Evolutionary conservation across 768 basidiomycete genomes (phyloP).

Genomic region (Leccinum subgranulosum): DNA sequence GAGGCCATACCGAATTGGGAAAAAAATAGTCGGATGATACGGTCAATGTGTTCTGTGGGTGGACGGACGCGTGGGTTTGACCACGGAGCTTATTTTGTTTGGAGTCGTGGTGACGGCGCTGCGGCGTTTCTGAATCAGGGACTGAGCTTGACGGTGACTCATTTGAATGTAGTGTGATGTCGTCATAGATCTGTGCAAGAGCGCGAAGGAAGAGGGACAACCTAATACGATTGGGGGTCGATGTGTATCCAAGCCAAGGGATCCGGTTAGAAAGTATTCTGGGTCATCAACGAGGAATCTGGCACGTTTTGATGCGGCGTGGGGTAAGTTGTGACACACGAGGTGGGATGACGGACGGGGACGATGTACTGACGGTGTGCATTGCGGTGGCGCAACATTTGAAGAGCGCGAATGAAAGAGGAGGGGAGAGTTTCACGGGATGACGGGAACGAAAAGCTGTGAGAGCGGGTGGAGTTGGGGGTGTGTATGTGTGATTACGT

Average conservation of each 20-base stretch:
- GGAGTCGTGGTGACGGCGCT: constrained; percentile 21
- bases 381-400: constrained; percentile 1
- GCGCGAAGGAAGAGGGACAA: background rate
- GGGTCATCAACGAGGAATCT: constrained; percentile 2
- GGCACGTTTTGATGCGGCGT: constrained; percentile 25
- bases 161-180: background rate
- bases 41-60: constrained; percentile 19
- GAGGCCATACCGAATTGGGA: background rate
- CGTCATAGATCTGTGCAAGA: constrained; percentile 1
- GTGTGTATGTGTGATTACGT: constrained; percentile 11
- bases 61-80: constrained; percentile 12
- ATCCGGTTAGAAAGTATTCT: background rate
- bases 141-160: constrained; percentile 7
- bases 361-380: background rate
- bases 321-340: constrained; percentile 13
- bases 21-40: constrained; percentile 2
- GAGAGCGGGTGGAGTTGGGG: background rate
- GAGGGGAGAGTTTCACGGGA: background rate
- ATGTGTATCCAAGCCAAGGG: background rate
- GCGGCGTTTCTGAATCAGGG: constrained; percentile 30
- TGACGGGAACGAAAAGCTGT: constrained; percentile 7
- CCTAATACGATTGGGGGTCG: background rate
- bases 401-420: background rate
- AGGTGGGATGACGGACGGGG: background rate
- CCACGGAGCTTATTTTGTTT: constrained; percentile 9